Percentiles rank a stretch among this genome's conserved stretches.
phyloP scores from a whole-genome alignment of 2,329 filamentous ascomycete genomes.

The Colletotrichum abscissum region DNA sequence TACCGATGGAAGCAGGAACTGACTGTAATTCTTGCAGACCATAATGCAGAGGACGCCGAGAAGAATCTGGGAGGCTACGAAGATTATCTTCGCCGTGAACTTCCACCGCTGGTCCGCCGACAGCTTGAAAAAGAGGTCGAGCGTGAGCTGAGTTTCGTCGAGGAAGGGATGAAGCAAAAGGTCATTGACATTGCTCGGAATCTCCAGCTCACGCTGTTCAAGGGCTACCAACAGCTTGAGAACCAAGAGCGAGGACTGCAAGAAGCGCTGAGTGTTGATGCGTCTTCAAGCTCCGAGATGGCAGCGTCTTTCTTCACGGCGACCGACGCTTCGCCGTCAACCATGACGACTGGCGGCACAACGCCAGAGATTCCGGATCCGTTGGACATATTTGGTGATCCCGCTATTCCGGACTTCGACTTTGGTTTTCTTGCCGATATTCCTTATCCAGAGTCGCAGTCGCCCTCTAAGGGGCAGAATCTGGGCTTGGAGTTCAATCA shows the following conservation, averaged over 20 bases:
- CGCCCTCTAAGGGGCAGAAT: neutral
- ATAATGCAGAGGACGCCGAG: slow-evolving; percentile 41
- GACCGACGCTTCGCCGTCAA: slow-evolving; percentile 23
- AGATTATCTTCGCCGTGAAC: slow-evolving; percentile 44
- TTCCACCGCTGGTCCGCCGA: slow-evolving; percentile 45
- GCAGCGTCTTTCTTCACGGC: neutral
- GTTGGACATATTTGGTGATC: slow-evolving; percentile 17
- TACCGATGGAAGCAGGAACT: accelerated
- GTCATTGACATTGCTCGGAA: slow-evolving; percentile 40
- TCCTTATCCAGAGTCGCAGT: neutral
- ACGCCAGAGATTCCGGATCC: slow-evolving; percentile 29
- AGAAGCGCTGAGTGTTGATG: neutral
- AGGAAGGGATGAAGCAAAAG: slow-evolving; percentile 39
- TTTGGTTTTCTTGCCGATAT: slow-evolving; percentile 7
- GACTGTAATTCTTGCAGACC: slow-evolving; percentile 41
- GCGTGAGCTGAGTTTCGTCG: slow-evolving; percentile 40
- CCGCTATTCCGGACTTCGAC: slow-evolving; percentile 24
- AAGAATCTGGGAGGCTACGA: slow-evolving; percentile 41
- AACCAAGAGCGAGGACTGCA: slow-evolving; percentile 1
- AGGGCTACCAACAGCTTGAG: slow-evolving; percentile 35
- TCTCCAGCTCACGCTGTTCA: slow-evolving; percentile 38
- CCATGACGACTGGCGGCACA: slow-evolving; percentile 18
- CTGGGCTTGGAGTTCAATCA: neutral
- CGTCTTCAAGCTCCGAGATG: neutral
- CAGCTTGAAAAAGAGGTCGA: slow-evolving; percentile 45